Base-by-base conservation (phyloP, 2,329 filamentous ascomycete species). In the Alternaria consortialis region DNA sequence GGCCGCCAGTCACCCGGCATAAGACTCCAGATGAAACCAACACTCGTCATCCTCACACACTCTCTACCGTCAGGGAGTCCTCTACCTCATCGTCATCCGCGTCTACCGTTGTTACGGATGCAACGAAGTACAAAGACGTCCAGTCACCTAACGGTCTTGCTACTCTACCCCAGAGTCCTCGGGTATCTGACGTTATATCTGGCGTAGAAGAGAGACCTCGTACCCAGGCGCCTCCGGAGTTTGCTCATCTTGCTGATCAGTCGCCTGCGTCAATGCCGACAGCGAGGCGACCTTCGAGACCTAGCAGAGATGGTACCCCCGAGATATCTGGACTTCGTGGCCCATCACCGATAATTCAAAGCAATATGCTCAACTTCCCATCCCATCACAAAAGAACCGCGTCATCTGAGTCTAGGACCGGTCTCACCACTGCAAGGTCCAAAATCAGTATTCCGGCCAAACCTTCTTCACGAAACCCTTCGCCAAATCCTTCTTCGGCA, bases 71-170 rank as follows among this genome's bases (percentile, higher is more conserved):
- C 6, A 85, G 88, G 56, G 91, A 93, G 73, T 90, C 90, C 1
- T 81, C 88, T 5, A 90, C 85, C 23, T 93, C 90, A 1, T 92
- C 90, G 0, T 92, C 90, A 0, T 91, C 90, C 5, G 87, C 86
- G 62, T 91, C 90, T 7, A 91, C 89, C 2, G 85, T 91, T 8
- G 84, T 87, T 34, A 84, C 81, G 15, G 84, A 82, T 25, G 83
- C 83, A 12, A 82, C 76, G 62, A 83, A 58, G 77, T 63, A 82
- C 76, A 75, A 80, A 42, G 78, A 80, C 11, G 80, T 77, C 64
- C 71, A 75, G 43, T 75, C 76, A 6, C 62, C 69, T 32, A 58
- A 64, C 27, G 67, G 64, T 15, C 61, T 77, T 37, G 68, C 71
- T 15, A 65, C 70, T 8, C 69, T 77, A n/a, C 84, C 87, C 11